Evolutionary conservation across 768 basidiomycete species (phyloP), one percentile per base, ranked within the genome.

Genomic region (Hericium coralloides): DNA sequence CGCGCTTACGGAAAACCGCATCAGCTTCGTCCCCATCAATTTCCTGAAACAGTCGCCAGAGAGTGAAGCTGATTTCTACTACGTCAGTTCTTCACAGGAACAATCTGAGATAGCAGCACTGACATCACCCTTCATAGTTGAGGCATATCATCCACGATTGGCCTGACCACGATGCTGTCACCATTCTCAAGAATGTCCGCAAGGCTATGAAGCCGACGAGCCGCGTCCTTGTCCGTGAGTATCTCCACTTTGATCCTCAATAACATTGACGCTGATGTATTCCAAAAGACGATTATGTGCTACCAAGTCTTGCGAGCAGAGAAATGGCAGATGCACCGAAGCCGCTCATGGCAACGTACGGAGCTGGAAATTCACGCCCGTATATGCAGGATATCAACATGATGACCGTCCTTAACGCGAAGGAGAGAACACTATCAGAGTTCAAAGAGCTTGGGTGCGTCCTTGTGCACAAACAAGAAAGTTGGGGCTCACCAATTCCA

Each of bases 261-360:
- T 2, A 0, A 45, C n/a, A 8, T 15, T 20, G 20, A n/a, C 20
- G 2, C 12, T 18, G 41, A 15, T 43, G 10, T 17, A 20, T 20
- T 3, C 9, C 43, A 8, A 20, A n/a, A 45, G 43, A 45, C 18
- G 43, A 45, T 8, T 45, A 18, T 17, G 20, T 45, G n/a, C 15
- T 45, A 17, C 43, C 43, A n/a, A 45, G 43, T 17, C 43, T 45
- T 20, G 43, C n/a, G n/a, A 20, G 43, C 15, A 20, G 43, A 45
- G 43, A 20, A 17, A 10, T 45, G 43, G 43, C 43, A 14, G 43
- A 67, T 59, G 77, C 75, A 0, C 78, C 77, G 0, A 71, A 73
- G 53, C 79, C 77, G 0, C 65, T 81, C 51, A 68, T 80, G 2
- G 71, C 79, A 5, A 79, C 79, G 62, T 79, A 73, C 53, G 78